These are phyloP conservation scores for Backusella luteola DNA, from an alignment of 192 early-diverging fungal genomes.

Conservation along the genomic window DNA sequence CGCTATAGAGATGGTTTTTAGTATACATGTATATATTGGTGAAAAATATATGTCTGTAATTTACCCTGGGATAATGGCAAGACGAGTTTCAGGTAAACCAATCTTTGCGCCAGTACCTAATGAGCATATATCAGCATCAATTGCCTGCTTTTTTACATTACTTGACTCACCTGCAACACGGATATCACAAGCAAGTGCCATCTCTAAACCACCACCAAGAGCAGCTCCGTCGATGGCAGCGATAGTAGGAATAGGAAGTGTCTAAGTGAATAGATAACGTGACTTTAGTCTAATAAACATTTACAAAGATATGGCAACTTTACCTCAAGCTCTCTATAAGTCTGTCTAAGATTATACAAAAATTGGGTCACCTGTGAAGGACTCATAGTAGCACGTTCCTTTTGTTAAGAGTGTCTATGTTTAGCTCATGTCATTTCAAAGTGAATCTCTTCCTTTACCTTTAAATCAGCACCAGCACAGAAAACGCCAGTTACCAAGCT, in stretches of 20 bases:
- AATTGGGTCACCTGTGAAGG: slow-evolving; percentile 76
- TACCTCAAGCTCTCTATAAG: slow-evolving; percentile 82
- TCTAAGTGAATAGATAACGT: slow-evolving; percentile 33
- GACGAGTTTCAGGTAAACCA: slow-evolving; percentile 87
- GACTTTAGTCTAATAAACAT: not conserved
- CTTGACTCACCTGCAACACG: slow-evolving; percentile 70
- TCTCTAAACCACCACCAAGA: slow-evolving; percentile 89
- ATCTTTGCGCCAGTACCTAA: slow-evolving; percentile 65
- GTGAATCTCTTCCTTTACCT: slow-evolving; percentile 46
- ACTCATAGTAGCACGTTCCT: slow-evolving; percentile 84
- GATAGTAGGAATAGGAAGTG: slow-evolving; percentile 91
- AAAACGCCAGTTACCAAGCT: slow-evolving; percentile 82
- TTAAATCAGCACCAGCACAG: slow-evolving; percentile 95
- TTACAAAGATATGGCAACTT: not conserved
- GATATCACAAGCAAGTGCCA: slow-evolving; percentile 88
- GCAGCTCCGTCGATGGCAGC: slow-evolving; percentile 92
- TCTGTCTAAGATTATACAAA: slow-evolving; percentile 69
- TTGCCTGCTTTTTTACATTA: not conserved
- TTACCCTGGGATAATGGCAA: slow-evolving; percentile 95
- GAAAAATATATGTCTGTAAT: not conserved
- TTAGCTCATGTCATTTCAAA: not conserved
- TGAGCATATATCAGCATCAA: not conserved
- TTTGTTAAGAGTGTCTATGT: not conserved
- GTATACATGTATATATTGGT: not conserved
- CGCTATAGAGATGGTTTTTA: slow-evolving; percentile 42